Evolutionary conservation across 805 yeast species (phyloP), one percentile per base, ranked within the genome.

Genomic region (Cyberlindnera sargentensis): DNA sequence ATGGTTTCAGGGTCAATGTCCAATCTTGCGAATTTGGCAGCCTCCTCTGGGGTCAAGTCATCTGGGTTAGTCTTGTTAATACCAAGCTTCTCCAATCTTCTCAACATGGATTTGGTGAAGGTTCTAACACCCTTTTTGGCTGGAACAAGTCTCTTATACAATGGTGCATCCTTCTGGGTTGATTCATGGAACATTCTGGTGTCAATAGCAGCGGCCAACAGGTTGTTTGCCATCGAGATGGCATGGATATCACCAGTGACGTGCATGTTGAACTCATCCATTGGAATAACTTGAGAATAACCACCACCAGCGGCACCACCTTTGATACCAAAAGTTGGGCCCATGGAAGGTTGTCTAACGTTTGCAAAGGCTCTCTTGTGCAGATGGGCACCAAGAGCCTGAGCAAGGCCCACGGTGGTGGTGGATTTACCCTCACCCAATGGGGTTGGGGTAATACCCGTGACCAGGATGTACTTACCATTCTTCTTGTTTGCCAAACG

Each of bases 271-370:
- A 84, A 84, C 60, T 84, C 93, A 64, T 84, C 91, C 93, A 84
- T 84, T 50, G 93, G 93, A 61, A 84, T 82, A 30, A 84, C 93
- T 65, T 84, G 91, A 28, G 93, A 81, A 60, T 83, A 84, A 47
- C 93, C 93, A 63, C 93, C 91, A 62, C 93, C 93, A 6, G 93
- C 93, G 53, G 93, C 93, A 67, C 93, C 93, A 65, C 93, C 93
- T 63, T 84, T 84, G 52, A 84, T 82, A 67, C 93, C 93, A 57
- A 84, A 84, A 20, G 93, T 84, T 51, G 93, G 93, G 43, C 93
- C 93, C 90, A 84, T 82, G 7, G 89, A 81, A 27, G 93, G 93
- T 63, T 84, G 93, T 71, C 93, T 77, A 41, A 84, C 93, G 60
- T 83, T 84, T 50, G 91, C 93, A 58, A 84, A 73, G 10, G 82